Evolutionary conservation across 163 green algal species (phyloP).

Genomic region (Chlorella variabilis): DNA sequence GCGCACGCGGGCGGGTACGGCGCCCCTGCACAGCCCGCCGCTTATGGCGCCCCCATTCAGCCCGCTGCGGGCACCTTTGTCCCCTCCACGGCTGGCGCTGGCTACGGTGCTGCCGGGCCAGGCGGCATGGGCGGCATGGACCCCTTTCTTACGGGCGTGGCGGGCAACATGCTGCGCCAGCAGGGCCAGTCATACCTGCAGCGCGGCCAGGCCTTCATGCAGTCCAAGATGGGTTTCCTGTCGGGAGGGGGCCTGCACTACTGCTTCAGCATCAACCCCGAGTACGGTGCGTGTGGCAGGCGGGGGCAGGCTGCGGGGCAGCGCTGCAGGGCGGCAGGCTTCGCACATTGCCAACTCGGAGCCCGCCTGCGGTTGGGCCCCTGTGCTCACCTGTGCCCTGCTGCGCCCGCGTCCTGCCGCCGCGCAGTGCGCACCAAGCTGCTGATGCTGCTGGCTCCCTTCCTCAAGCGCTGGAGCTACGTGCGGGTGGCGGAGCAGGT

Average conservation of each 20-base stretch:
- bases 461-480: conserved; percentile 86
- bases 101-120: background rate
- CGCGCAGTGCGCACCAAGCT: conserved; percentile 91
- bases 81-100: background rate
- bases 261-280: conserved; percentile 81
- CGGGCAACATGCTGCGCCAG: conserved; percentile 60
- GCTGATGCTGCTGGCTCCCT: conserved; percentile 90
- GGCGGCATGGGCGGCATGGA: conserved; percentile 18
- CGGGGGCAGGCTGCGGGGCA: background rate
- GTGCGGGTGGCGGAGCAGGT: conserved; percentile 82
- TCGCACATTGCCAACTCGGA: no score
- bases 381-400: no score
- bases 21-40: background rate
- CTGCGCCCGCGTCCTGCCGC: no score
- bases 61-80: background rate
- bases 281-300: conserved; percentile 70
- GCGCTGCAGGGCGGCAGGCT: no score
- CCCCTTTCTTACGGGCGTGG: conserved; percentile 54
- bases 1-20: background rate
- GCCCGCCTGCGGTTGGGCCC: no score
- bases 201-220: conserved; percentile 60
- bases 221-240: conserved; percentile 81
- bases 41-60: background rate
- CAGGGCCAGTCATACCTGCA: conserved; percentile 62
- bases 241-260: conserved; percentile 79